phyloP scores from a whole-genome alignment of 2,329 filamentous ascomycete genomes.

The Pyricularia pennisetigena region DNA sequence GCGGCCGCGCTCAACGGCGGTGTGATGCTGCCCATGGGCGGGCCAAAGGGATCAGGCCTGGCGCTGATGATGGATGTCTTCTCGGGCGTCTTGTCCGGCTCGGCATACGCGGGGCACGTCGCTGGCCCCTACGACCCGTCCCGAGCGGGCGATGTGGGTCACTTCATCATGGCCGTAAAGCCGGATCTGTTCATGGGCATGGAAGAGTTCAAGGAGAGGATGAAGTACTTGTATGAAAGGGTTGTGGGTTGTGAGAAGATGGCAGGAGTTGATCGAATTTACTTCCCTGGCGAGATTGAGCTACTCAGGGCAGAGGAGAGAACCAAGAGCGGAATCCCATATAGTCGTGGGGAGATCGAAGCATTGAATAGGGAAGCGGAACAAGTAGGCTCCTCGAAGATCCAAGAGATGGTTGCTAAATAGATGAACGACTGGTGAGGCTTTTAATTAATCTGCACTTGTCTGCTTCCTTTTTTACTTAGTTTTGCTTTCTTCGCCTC shows the following conservation, averaged over 20 bases:
- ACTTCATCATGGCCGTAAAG: slow-evolving; percentile 64
- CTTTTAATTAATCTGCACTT: no score
- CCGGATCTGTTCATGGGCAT: slow-evolving; percentile 65
- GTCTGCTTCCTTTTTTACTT: no score
- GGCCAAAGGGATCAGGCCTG: slow-evolving; percentile 69
- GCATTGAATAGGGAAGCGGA: slow-evolving; percentile 8
- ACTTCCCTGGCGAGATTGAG: slow-evolving; percentile 54
- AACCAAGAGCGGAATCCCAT: slow-evolving; percentile 6
- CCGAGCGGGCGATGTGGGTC: slow-evolving; percentile 59
- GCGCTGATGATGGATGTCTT: slow-evolving; percentile 87
- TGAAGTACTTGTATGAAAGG: slow-evolving; percentile 43
- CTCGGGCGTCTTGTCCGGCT: slow-evolving; percentile 67
- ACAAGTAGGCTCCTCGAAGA: not conserved
- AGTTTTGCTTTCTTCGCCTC: no score
- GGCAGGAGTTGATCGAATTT: slow-evolving; percentile 46
- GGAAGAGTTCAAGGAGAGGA: slow-evolving; percentile 57
- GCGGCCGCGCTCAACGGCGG: slow-evolving; percentile 54
- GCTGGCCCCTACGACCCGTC: slow-evolving; percentile 67
- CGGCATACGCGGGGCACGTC: slow-evolving; percentile 69
- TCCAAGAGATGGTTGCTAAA: not conserved
- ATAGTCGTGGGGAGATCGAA: slow-evolving; percentile 6
- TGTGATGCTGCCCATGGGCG: slow-evolving; percentile 80
- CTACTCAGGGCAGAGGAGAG: slow-evolving; percentile 3
- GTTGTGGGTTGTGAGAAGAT: slow-evolving; percentile 45
- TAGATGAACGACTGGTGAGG: not conserved